These are phyloP conservation scores for Cryptococcus jaspeensis DNA, from an alignment of 1,284 basidiomycete genomes.

Conservation along the genomic window DNA sequence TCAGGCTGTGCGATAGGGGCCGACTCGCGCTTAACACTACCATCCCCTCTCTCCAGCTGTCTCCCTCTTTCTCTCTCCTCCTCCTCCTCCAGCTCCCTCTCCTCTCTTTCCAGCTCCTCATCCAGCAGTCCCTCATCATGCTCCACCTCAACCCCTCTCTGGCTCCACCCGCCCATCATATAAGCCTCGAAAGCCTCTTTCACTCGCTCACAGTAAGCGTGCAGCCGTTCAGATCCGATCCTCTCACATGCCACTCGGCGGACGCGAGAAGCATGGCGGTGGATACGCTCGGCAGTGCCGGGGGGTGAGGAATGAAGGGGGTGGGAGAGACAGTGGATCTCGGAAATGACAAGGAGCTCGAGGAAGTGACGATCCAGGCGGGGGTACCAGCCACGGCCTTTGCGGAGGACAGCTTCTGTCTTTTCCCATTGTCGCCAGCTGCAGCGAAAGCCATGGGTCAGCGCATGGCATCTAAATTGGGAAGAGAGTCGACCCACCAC, in stretches of 20 bases:
- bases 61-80: slow-evolving; percentile 4
- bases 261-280: slow-evolving; percentile 41
- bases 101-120: not conserved
- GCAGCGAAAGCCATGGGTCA: not conserved
- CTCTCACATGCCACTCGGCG: slow-evolving; percentile 44
- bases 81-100: slow-evolving; percentile 7
- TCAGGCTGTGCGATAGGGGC: not conserved
- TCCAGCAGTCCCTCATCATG: slow-evolving; percentile 6
- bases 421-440: slow-evolving; percentile 45
- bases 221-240: slow-evolving; percentile 44
- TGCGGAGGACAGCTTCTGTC: slow-evolving; percentile 42
- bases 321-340: slow-evolving; percentile 42
- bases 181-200: slow-evolving; percentile 48
- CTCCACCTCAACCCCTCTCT: not conserved
- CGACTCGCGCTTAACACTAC: slow-evolving; percentile 1
- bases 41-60: slow-evolving; percentile 6
- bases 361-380: slow-evolving; percentile 45
- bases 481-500: slow-evolving; percentile 22
- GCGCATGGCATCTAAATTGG: not conserved
- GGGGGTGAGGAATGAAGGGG: slow-evolving; percentile 23
- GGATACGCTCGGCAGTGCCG: slow-evolving; percentile 31
- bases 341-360: slow-evolving; percentile 45
- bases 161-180: slow-evolving; percentile 29
- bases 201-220: slow-evolving; percentile 46
- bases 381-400: slow-evolving; percentile 47